Conservation (phyloP, 2,329 filamentous ascomycete genomes). For the Plenodomus lindquistii region DNA sequence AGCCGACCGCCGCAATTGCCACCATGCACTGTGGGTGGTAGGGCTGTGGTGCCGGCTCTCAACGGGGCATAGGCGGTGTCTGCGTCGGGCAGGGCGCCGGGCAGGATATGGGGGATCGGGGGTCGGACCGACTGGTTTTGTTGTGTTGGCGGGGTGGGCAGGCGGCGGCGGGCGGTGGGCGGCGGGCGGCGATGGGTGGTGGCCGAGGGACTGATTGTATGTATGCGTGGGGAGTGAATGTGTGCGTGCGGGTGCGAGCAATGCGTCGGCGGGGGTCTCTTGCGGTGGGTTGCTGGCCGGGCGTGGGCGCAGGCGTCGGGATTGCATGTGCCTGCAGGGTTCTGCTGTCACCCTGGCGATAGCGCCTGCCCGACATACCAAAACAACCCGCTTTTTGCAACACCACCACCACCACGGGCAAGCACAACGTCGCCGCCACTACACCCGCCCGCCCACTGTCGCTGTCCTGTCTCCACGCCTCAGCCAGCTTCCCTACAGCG, state of each 20-base stretch:
- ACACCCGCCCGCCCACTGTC: neutral
- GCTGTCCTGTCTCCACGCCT: neutral
- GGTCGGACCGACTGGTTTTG: conserved; percentile 16
- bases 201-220: neutral
- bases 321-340: neutral
- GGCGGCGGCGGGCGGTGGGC: conserved; percentile 25
- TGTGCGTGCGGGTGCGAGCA: neutral
- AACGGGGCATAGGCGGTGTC: conserved; percentile 1
- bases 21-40: conserved; percentile 37
- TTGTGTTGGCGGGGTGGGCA: conserved; percentile 15
- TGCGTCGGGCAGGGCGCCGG: no score
- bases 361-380: neutral
- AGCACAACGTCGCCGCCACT: neutral
- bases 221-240: neutral
- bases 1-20: conserved; percentile 21
- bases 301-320: no score
- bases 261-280: conserved; percentile 1
- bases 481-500: neutral
- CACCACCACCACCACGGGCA: neutral
- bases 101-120: conserved; percentile 1
- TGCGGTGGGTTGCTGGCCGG: conserved; percentile 2
- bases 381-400: neutral
- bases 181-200: neutral
- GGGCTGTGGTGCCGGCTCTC: neutral
- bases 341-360: neutral